Evolutionary conservation across 345 rosid species (phyloP), one percentile per base, ranked within the genome.

Genomic region (Aegle marmelos): DNA sequence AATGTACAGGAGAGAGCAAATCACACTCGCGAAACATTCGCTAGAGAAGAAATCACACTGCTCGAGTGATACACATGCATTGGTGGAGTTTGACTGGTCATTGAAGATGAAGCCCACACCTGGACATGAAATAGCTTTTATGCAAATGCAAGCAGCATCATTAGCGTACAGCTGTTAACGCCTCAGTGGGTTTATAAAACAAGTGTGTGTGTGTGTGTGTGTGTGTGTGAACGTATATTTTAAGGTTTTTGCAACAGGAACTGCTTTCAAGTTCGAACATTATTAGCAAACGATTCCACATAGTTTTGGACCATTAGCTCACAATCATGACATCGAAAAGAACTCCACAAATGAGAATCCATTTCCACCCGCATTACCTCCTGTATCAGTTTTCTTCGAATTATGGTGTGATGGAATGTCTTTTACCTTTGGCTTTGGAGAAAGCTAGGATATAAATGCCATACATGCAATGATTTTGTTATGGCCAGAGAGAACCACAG

Each of bases 391-490:
- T 41, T 25, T 66, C 27, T 68, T 76, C 76, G 79, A 75, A 70
- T 82, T 31, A 41, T 54, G 41, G 31, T 31, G 82, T 54, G 58
- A 67, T 59, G 64, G 34, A 74, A 59, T 74, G 70, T 34, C 80
- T 50, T 63, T 41, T 28, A 65, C 78, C 85, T 76, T 54, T 76
- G 71, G 65, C 85, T 79, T 54, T 76, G 71, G 65, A 61, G 73
- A 83, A 69, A 79, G 86, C 79, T 62, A 45, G 50, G 48, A 57
- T 66, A 31, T 36, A 68, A 75, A 68, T 27, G 45, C 69, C 7
- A 54, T 30, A 54, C 30, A 5, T 16, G 87, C 25, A 83, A 87
- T 86, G 85, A 86, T 86, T 76, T 33, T 84, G 88, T 76, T 76
- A 73, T 36, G 83, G 84, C 75, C 66, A 37, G 79, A 2, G 80